Evolutionary conservation across 1,284 basidiomycete genomes (phyloP), one percentile per base, ranked within the genome.

Genomic region (Ceraceosorus bombacis): DNA sequence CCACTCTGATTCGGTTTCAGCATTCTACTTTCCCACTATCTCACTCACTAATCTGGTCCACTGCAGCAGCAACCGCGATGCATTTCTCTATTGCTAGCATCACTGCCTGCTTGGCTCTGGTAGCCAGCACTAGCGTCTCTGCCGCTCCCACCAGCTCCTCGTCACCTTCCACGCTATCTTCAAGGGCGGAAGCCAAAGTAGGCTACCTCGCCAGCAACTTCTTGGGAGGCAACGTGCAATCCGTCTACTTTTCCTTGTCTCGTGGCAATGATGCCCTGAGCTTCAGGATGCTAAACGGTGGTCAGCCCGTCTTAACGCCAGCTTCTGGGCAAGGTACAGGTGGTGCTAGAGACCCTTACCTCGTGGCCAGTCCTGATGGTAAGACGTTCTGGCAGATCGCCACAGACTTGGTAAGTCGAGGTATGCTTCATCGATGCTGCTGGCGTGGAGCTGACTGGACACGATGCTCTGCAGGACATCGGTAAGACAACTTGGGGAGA

Each of bases 301-400:
- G 63, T 17, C 50, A 60, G 5, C 59, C 62, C 6, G 49, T 67
- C 15, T 57, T 67, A 9, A 53, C 49, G 40, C 57, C 63, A 7
- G 53, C 37, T 6, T 27, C 27, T 27, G 27, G 27, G 27, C 54
- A 62, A 10, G 62, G 65, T 12, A 67, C 58, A 17, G 54, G 57
- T 43, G 65, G 53, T 15, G 63, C 58, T 54, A 55, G 65, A 36
- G 65, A 67, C 59, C 51, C 62, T 41, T 67, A 58, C 41, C 46
- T 67, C 40, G 63, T 62, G 5, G 50, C 49, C 46, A 65, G 58
- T 13, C 51, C 38, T 5, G 63, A 67, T 41, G 59, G 59, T 10
- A 55, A 50, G 43, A 57, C 61, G 49, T 62, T 56, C 53, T 67
- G 59, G 53, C 61, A 61, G 41, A 62, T 64, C 40, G 65, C 36